These are phyloP conservation scores for Taphrina populina DNA, from an alignment of 1,139 yeast genomes.

Conservation along the genomic window DNA sequence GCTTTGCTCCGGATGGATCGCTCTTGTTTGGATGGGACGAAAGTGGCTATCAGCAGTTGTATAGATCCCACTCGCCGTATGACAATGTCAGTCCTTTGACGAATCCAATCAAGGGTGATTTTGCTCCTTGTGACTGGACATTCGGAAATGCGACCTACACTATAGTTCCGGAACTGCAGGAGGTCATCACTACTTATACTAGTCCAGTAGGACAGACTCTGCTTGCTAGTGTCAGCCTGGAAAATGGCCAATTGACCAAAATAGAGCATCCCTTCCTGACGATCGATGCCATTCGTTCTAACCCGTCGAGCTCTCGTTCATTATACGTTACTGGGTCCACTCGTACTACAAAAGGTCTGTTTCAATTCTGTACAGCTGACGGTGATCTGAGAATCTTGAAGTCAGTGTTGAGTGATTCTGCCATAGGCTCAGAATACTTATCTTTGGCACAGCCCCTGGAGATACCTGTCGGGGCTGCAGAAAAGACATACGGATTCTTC, in stretches of 20 bases:
- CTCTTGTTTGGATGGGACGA: slow-evolving; percentile 14
- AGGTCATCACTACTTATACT: slow-evolving; percentile 3
- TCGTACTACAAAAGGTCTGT: slow-evolving; percentile 8
- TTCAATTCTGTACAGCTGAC: neutral
- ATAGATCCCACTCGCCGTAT: slow-evolving; percentile 16
- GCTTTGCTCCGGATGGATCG: slow-evolving; percentile 3
- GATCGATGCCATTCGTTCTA: slow-evolving; percentile 9
- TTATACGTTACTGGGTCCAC: slow-evolving; percentile 22
- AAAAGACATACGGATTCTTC: slow-evolving; percentile 17
- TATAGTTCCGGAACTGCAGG: neutral
- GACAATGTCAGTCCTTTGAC: neutral
- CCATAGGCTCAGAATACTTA: slow-evolving; percentile 7
- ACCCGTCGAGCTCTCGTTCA: neutral
- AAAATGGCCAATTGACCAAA: neutral
- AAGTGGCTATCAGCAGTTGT: slow-evolving; percentile 26
- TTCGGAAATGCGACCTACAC: slow-evolving; percentile 20
- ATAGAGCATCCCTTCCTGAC: slow-evolving; percentile 21
- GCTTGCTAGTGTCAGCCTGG: slow-evolving; percentile 1
- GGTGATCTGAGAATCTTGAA: slow-evolving; percentile 13
- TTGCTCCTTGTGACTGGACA: slow-evolving; percentile 23
- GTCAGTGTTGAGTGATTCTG: neutral
- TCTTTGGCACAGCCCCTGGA: slow-evolving; percentile 16
- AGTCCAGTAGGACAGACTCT: slow-evolving; percentile 13
- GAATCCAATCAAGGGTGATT: slow-evolving; percentile 10
- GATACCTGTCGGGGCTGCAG: slow-evolving; percentile 1